Evolutionary conservation across 495 filamentous ascomycete genomes (phyloP).

Genomic region (Hypoxylon subgilvum): DNA sequence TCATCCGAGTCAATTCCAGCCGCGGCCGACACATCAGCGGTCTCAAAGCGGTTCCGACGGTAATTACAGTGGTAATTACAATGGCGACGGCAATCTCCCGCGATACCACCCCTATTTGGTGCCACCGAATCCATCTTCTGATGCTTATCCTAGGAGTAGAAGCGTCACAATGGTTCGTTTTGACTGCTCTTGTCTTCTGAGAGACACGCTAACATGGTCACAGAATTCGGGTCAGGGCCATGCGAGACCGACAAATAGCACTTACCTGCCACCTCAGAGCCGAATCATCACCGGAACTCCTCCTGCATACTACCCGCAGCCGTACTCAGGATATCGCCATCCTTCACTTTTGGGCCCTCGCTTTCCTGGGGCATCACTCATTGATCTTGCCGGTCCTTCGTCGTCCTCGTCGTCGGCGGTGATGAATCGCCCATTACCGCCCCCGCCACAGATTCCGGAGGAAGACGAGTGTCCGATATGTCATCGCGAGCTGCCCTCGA

Average conservation of each 20-base stretch:
- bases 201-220: conserved; percentile 19
- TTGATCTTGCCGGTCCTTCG: conserved; percentile 34
- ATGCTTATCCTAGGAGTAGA: conserved; percentile 46
- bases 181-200: not conserved
- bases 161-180: conserved; percentile 54
- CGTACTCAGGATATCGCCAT: conserved; percentile 21
- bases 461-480: conserved; percentile 94
- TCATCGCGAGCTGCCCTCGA: conserved; percentile 72
- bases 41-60: conserved; percentile 36
- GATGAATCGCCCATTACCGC: conserved; percentile 38
- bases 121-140: conserved; percentile 20
- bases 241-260: conserved; percentile 20
- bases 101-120: conserved; percentile 18
- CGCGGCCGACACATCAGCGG: conserved; percentile 36
- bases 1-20: conserved; percentile 19
- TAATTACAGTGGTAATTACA: conserved; percentile 35
- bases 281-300: conserved; percentile 49
- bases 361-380: conserved; percentile 34
- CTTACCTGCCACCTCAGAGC: conserved; percentile 34
- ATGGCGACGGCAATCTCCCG: no score
- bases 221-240: conserved; percentile 27
- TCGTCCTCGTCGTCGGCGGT: conserved; percentile 29
- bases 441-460: conserved; percentile 62
- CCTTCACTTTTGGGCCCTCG: conserved; percentile 29
- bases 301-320: conserved; percentile 44